Evolutionary conservation across 2,329 filamentous ascomycete genomes (phyloP), one percentile per base, ranked within the genome.

Genomic region (Neurospora crassa): DNA sequence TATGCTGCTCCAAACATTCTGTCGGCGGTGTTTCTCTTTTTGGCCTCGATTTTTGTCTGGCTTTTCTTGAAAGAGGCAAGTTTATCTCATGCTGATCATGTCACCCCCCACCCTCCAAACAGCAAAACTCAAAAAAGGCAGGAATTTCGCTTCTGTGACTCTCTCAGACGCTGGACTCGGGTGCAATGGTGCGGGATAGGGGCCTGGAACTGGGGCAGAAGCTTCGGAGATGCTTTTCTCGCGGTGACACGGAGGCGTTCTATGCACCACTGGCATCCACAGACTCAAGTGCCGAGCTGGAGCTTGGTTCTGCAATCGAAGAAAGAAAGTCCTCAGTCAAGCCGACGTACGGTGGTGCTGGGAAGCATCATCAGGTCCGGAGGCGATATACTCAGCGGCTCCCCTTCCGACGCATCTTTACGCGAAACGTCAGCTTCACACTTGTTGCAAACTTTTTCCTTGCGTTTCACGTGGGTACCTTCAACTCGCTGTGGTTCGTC

Each of bases 401-500:
- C 2, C 80, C 86, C 0, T 89, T 89, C 78, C 79, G 82, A 2
- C 82, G 81, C 34, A 85, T 89, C 69, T 86, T 89, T 76, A 89
- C 83, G 3, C 83, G 80, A 67, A 88, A 88, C 71, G 85, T 89
- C 20, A 74, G 78, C 68, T 78, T 85, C 68, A 88, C 86, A 0
- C 78, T 94, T 2, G 74, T 90, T n/a, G 86, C 87, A 10, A 90
- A 92, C 74, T 90, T 90, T 75, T 85, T 93, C 72, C 85, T 93
- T 68, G 87, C 89, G 20, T 87, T 93, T 74, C 92, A 94, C 79
- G 84, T 93, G 76, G 91, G 90, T 72, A 90, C 91, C 40, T 94
- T 93, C 82, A 91, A 92, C 77, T 87, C 90, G 1, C 86, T 94
- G 67, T 92, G 90, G 83, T 92, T 92, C 73, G 85, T 93, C 69